These are phyloP conservation scores for Bothriochloa decipiens DNA, from an alignment of 176 grass and related monocot species.

Conservation along the genomic window DNA sequence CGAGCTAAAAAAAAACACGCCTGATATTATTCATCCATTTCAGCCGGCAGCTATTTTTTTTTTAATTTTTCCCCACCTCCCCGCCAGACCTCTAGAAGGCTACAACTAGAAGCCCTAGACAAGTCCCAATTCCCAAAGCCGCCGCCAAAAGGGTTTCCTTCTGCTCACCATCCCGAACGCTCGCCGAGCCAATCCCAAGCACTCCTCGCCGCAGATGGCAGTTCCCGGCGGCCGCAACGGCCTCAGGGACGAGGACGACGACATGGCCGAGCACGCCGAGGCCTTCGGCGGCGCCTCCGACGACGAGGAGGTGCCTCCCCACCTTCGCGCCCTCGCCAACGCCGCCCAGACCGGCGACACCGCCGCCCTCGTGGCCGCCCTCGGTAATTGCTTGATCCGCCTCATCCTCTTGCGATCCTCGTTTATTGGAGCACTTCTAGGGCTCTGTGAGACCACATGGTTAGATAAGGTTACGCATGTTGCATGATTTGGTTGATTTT, in stretches of 20 bases:
- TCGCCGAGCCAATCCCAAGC: conserved; percentile 19
- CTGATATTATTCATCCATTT: not conserved
- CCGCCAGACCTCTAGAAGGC: not conserved
- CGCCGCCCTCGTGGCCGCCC: conserved; percentile 59
- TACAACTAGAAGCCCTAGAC: not conserved
- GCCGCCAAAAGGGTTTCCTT: conserved; percentile 3
- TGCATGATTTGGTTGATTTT: not conserved
- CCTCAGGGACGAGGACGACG: conserved; percentile 40
- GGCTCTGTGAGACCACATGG: conserved; percentile 14
- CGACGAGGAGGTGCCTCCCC: conserved; percentile 66
- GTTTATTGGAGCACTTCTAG: not conserved
- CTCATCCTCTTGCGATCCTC: not conserved
- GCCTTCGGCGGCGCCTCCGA: conserved; percentile 35
- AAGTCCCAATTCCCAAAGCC: not conserved
- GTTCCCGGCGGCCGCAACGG: conserved; percentile 52
- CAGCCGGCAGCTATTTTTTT: not conserved
- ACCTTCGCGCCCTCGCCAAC: conserved; percentile 77
- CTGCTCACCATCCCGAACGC: not conserved
- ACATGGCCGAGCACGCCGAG: conserved; percentile 39
- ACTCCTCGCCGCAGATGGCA: conserved; percentile 42
- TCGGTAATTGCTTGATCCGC: conserved; percentile 47
- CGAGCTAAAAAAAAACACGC: no score
- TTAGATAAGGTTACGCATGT: not conserved
- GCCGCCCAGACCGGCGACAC: conserved; percentile 75
- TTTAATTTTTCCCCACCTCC: not conserved